A percentile compares a stretch with the other conserved stretches of the same genome.
These are phyloP conservation scores for Amaranthus palmeri DNA, from an alignment of 148 eudicot genomes.

Conservation along the genomic window DNA sequence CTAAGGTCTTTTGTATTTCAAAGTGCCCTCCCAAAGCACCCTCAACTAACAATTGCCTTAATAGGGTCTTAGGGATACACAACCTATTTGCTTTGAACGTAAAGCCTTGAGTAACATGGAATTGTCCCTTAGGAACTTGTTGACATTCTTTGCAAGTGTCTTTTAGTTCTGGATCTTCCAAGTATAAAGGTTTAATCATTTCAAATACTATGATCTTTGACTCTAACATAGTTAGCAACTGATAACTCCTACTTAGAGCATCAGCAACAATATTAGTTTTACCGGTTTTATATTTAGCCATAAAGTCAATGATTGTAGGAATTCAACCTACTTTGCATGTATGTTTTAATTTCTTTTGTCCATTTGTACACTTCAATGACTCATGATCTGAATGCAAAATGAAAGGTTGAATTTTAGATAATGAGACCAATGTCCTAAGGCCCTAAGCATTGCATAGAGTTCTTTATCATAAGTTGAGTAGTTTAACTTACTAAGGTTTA, in stretches of 20 bases:
- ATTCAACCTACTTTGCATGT: neutral
- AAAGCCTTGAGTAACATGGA: neutral
- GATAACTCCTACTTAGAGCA: no score
- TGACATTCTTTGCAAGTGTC: neutral
- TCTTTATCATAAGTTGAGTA: neutral
- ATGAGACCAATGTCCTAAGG: neutral
- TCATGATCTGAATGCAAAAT: neutral
- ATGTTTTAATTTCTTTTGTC: neutral
- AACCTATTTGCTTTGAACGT: neutral
- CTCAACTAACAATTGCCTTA: neutral
- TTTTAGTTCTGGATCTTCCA: no score
- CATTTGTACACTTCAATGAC: neutral
- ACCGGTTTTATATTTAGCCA: neutral
- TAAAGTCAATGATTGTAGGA: neutral
- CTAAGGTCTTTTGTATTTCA: neutral
- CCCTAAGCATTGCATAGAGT: neutral
- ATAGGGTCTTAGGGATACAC: neutral
- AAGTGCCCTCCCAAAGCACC: neutral
- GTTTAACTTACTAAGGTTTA: neutral
- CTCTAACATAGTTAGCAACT: neutral
- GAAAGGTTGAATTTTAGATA: neutral
- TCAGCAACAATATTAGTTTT: neutral
- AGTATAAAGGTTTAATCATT: neutral
- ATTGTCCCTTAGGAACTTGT: neutral
- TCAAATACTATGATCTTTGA: neutral